Percentiles rank a stretch among this genome's conserved stretches.
Evolutionary conservation across 345 rosid genomes (phyloP).

Genomic region (Ceriops zippeliana): DNA sequence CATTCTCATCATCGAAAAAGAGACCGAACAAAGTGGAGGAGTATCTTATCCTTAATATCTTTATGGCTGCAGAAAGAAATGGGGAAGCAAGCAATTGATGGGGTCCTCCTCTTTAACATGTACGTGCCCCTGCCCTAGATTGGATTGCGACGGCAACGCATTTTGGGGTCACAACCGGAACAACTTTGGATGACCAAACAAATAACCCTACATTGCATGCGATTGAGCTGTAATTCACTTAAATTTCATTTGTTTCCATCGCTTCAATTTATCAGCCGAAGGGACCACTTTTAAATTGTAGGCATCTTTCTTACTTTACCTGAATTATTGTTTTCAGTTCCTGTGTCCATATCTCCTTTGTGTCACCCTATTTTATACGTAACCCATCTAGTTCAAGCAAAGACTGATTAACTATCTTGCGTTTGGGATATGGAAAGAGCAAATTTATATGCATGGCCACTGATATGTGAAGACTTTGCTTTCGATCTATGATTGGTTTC

Average conservation of each 20-base stretch:
- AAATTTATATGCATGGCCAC: too few species aligned
- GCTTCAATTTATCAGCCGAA: too few species aligned
- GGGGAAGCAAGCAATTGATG: not conserved
- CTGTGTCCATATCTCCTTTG: too few species aligned
- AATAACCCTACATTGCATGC: not conserved
- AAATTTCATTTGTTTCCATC: too few species aligned
- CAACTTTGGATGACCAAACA: not conserved
- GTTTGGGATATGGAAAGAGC: too few species aligned
- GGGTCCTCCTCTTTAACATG: conserved; percentile 6
- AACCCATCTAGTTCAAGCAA: too few species aligned
- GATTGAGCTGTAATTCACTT: not conserved
- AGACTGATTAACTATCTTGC: too few species aligned
- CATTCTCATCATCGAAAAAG: not conserved
- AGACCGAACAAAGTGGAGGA: not conserved
- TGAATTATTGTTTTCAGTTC: too few species aligned
- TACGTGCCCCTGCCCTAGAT: not conserved
- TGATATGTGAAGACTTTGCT: not conserved
- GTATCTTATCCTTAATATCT: not conserved
- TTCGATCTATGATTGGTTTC: not conserved
- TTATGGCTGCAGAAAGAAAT: conserved; percentile 1
- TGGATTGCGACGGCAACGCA: conserved; percentile 10
- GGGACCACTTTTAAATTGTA: too few species aligned
- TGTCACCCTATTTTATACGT: too few species aligned
- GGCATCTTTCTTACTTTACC: too few species aligned
- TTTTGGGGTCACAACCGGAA: conserved; percentile 13